Conservation (phyloP, 1,284 basidiomycete genomes). For the Ustilago curta region DNA sequence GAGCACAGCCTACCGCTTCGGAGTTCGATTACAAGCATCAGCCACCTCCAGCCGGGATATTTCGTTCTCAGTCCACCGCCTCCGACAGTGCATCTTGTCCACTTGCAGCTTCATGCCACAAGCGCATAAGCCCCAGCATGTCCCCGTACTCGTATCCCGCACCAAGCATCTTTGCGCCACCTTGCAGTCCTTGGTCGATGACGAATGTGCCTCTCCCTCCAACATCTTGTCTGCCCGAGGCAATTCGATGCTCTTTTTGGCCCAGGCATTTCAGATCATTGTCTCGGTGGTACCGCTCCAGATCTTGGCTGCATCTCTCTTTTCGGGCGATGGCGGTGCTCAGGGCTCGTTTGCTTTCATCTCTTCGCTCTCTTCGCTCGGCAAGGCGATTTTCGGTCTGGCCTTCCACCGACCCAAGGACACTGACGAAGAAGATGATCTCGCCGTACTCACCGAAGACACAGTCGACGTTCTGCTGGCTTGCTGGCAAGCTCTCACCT, state of each 20-base stretch:
- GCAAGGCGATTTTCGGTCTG: slow-evolving; percentile 41
- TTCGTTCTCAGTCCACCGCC: slow-evolving; percentile 42
- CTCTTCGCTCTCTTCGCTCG: slow-evolving; percentile 40
- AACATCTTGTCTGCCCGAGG: slow-evolving; percentile 31
- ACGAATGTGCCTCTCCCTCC: slow-evolving; percentile 28
- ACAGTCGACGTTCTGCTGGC: slow-evolving; percentile 44
- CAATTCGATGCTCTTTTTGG: slow-evolving; percentile 51
- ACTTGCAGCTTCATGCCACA: slow-evolving; percentile 44
- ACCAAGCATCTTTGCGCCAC: slow-evolving; percentile 44
- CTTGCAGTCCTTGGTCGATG: slow-evolving; percentile 40
- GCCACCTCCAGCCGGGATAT: slow-evolving; percentile 35
- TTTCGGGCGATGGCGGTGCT: slow-evolving; percentile 14
- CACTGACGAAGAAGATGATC: slow-evolving; percentile 54
- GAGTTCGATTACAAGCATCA: slow-evolving; percentile 23
- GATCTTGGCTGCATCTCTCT: slow-evolving; percentile 32
- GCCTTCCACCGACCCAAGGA: slow-evolving; percentile 49
- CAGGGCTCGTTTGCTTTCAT: slow-evolving; percentile 34
- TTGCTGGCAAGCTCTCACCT: slow-evolving; percentile 44
- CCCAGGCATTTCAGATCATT: slow-evolving; percentile 45
- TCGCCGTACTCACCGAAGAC: slow-evolving; percentile 52
- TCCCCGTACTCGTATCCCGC: slow-evolving; percentile 31
- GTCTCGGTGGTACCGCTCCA: slow-evolving; percentile 38
- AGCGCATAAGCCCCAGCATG: slow-evolving; percentile 39
- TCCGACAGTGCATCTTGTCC: slow-evolving; percentile 49
- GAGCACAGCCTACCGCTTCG: slow-evolving; percentile 45